Evolutionary conservation across 352 stramenopile genomes (phyloP), one percentile per base, ranked within the genome.

Genomic region (Phytophthora sojae): DNA sequence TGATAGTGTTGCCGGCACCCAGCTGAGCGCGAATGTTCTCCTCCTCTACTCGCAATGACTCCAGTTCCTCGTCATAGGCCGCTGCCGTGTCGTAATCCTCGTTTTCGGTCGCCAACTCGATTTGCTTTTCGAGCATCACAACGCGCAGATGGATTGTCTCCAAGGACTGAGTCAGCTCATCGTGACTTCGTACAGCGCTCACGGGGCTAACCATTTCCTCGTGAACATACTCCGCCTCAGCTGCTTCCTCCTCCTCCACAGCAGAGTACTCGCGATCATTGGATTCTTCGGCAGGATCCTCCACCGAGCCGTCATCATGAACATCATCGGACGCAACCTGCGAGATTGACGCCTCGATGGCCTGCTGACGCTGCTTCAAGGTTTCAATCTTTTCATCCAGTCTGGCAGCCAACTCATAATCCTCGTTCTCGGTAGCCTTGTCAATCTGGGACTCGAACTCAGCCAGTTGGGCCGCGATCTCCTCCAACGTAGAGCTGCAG

Each of bases 331-430:
- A 63, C 15, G 50, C 63, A 14, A 64, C 57, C 17, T 71, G 64
- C 6, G 67, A 54, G 3, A 87, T 56, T n/a, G 50, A 74, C 1
- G 75, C 73, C 49, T 81, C 49, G 1, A 93, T 76, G 4, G 72
- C 73, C 58, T 81, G 72, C 52, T 90, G 76, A 4, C 79, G 83
- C 17, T 79, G 61, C 64, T 91, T 90, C 39, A 92, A 73, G 0
- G 37, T 51, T 59, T 94, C 84, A 12, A 96, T 77, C 61, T 91
- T 86, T 29, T 94, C 85, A 54, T 96, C 89, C 51, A 96, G 64
- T 32, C 75, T 89, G 12, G 86, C 89, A 42, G 89, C 89, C 47
- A 91, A 66, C 49, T 96, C 89, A 59, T 96, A 94, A 2, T 96
- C 80, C 64, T 96, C 89, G 29, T 91, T 89, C 52, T 93, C 87